Evolutionary conservation across 2,329 filamentous ascomycete genomes (phyloP).

Genomic region (Hymenoscyphus infarciens): DNA sequence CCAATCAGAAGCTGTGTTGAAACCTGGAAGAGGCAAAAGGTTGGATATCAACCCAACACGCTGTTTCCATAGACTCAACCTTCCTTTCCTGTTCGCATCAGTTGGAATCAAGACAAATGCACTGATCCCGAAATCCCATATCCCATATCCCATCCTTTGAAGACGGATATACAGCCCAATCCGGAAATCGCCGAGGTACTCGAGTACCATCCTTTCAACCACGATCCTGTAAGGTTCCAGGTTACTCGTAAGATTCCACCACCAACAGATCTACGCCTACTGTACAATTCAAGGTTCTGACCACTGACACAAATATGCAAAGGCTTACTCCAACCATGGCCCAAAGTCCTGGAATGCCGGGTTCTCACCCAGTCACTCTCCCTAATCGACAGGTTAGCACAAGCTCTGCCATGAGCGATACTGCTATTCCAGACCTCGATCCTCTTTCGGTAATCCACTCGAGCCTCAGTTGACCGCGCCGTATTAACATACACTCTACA

Average conservation of each 20-base stretch:
- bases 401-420: conserved; percentile 29
- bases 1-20: too few relatives aligned
- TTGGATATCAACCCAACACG: too few relatives aligned
- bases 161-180: too few relatives aligned
- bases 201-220: too few relatives aligned
- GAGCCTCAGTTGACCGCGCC: background rate
- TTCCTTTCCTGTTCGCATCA: too few relatives aligned
- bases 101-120: too few relatives aligned
- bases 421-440: conserved; percentile 30
- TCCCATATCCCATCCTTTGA: too few relatives aligned
- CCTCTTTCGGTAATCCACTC: conserved; percentile 12
- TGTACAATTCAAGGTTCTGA: conserved; percentile 1
- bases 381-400: conserved; percentile 29
- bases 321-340: conserved; percentile 28
- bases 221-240: too few relatives aligned
- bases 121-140: too few relatives aligned
- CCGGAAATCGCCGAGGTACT: too few relatives aligned
- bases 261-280: background rate
- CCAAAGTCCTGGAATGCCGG: conserved; percentile 25
- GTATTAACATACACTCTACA: conserved; percentile 35
- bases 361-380: conserved; percentile 28
- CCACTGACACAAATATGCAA: conserved; percentile 19
- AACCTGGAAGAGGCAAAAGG: too few relatives aligned
- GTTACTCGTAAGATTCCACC: background rate
- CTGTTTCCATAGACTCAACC: too few relatives aligned